Evolutionary conservation across 495 filamentous ascomycete species (phyloP).

Genomic region (Thermothielavioides terrestris): DNA sequence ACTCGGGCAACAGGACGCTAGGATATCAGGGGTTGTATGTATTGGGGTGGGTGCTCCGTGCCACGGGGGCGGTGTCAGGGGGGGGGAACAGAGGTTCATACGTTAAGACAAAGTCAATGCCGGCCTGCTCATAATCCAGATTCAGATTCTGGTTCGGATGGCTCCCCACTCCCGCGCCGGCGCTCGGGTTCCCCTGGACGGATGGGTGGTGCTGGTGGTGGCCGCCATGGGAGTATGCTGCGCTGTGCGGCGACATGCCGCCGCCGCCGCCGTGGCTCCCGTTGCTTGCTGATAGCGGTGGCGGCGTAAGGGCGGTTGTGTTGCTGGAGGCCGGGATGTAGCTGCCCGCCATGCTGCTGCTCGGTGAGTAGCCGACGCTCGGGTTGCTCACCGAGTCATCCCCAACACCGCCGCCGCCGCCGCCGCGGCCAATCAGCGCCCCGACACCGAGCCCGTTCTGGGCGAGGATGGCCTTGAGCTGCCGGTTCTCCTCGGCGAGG

Average conservation of each 20-base stretch:
- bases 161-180: constrained; percentile 5
- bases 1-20: no score
- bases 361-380: constrained; percentile 42
- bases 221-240: constrained; percentile 22
- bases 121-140: constrained; percentile 78
- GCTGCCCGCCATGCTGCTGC: constrained; percentile 50
- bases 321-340: constrained; percentile 31
- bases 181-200: constrained; percentile 5
- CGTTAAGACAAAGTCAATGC: constrained; percentile 94
- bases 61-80: constrained; percentile 18
- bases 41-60: background rate
- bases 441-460: constrained; percentile 57
- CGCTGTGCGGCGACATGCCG: constrained; percentile 30
- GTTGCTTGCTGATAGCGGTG: constrained; percentile 31
- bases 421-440: constrained; percentile 23
- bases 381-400: constrained; percentile 40
- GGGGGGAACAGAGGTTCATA: constrained; percentile 47
- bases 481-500: constrained; percentile 64
- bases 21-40: background rate
- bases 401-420: constrained; percentile 30
- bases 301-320: constrained; percentile 37
- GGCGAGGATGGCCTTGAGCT: constrained; percentile 64
- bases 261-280: constrained; percentile 14
- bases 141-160: constrained; percentile 29
- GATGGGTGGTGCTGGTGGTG: constrained; percentile 22